Base-by-base conservation (phyloP, 306 rosid genomes). In the Astragalus membranaceus region DNA sequence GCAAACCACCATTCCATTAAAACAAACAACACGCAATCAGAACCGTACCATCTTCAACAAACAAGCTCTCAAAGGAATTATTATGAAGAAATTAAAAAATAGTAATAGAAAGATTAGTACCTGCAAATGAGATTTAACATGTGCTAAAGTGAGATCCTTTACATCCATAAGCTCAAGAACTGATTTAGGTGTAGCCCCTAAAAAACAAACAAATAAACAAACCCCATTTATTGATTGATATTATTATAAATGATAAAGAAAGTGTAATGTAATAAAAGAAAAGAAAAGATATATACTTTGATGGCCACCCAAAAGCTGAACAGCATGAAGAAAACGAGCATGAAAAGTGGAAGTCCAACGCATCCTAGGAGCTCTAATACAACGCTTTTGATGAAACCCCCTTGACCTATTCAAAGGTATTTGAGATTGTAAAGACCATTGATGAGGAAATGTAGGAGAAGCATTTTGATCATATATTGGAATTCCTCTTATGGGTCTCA, bases 151-250 rank as follows among this genome's bases (percentile, higher is more conserved):
- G 81, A 94, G 92, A 94, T 94, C 99, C 81, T 94, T 94, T 29
- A 87, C 99, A 94, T 94, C 99, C 99, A 94, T 94, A 41, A 94
- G 96, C 89, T 94, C 99, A 82, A 94, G 99, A 84, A 94, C 99
- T 72, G 99, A 94, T 79, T 94, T 94, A 2, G 99, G 99, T 1
- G 99, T 94, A 48, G 99, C 99, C 85, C 99, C 99, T 94, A n/a
- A n/a, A n/a, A n/a, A n/a, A n/a, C n/a, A n/a, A n/a, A n/a, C n/a
- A n/a, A n/a, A n/a, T n/a, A n/a, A n/a, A n/a, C n/a, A n/a, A n/a
- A n/a, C n/a, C n/a, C n/a, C n/a, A n/a, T n/a, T n/a, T n/a, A n/a
- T n/a, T n/a, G n/a, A n/a, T n/a, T n/a, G n/a, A n/a, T n/a, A n/a
- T n/a, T n/a, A n/a, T n/a, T n/a, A n/a, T n/a, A n/a, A n/a, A n/a